Evolutionary conservation across 2,329 filamentous ascomycete genomes (phyloP), one percentile per base, ranked within the genome.

Genomic region (Aspergillus spinulosporus): DNA sequence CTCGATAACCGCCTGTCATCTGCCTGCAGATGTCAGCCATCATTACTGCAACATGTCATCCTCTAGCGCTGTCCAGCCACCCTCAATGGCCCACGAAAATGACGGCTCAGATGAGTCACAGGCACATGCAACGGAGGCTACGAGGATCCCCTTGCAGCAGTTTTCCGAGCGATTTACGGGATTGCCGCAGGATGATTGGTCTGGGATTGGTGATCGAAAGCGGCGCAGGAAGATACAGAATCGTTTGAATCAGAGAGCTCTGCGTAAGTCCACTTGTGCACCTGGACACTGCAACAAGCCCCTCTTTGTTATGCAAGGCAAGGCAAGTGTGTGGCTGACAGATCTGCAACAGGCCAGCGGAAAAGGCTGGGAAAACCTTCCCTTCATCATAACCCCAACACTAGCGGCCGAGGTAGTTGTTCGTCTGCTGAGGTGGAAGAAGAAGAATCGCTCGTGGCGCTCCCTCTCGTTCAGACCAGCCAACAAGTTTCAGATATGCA

Each of bases 221-320:
- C 31, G 48, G 29, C 49, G 57, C 43, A 50, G 48, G 12, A 49
- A 32, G 37, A 32, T 59, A 26, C 57, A 59, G 28, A 54, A 59
- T 36, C 57, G 54, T 7, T 11, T 59, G 29, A 59, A 59, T 21
- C 54, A 59, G 45, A 57, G 57, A 39, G 57, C 54, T 14, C 40
- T 43, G 28, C 42, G 53, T 59, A 49, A 40, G 58, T 59, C 37
- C 26, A 34, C 42, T 11, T 34, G 6, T 34, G 31, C 31, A 34
- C 31, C 43, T 42, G 4, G n/a, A 15, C 14, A 11, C 39, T 15
- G 4, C 39, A 42, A 42, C 11, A 14, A 42, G 39, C 3, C 39
- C n/a, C n/a, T 42, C 34, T 15, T 15, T 26, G 2, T 29, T 46
- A 21, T 14, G 39, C 31, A 9, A 14, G 6, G 21, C 43, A n/a